These are phyloP conservation scores for Pestalotiopsis sp. DNA, from an alignment of 2,329 filamentous ascomycete genomes.

Conservation along the genomic window DNA sequence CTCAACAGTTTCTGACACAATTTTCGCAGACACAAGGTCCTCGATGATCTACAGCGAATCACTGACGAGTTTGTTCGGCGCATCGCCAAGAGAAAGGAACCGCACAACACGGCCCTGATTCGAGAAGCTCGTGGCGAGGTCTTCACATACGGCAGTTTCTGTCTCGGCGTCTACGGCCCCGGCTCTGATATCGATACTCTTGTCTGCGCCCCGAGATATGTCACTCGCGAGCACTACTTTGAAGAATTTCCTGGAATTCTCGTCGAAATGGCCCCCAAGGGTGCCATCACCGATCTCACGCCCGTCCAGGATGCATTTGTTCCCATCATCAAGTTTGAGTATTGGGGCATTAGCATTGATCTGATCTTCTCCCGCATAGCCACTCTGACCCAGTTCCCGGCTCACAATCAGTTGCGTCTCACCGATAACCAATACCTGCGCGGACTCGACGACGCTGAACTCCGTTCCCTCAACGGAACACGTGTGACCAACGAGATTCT, in stretches of 20 bases:
- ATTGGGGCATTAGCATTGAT: conserved; percentile 90
- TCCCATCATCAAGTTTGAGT: conserved; percentile 96
- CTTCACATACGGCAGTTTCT: conserved; percentile 95
- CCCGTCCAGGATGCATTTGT: conserved; percentile 90
- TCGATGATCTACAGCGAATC: conserved; percentile 76
- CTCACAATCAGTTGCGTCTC: conserved; percentile 69
- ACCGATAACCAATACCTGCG: conserved; percentile 84
- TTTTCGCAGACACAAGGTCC: conserved; percentile 64
- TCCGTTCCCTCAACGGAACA: conserved; percentile 90
- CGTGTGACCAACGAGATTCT: conserved; percentile 94
- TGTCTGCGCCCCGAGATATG: conserved; percentile 87
- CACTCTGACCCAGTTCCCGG: conserved; percentile 69
- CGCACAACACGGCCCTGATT: conserved; percentile 74
- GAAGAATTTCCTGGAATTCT: conserved; percentile 82
- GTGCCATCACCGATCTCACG: conserved; percentile 82
- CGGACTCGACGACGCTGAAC: conserved; percentile 82
- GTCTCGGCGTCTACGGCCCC: conserved; percentile 90
- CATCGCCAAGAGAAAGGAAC: conserved; percentile 74
- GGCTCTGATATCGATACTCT: conserved; percentile 98
- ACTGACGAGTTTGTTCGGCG: conserved; percentile 85
- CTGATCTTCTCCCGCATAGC: conserved; percentile 83
- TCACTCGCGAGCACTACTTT: conserved; percentile 91
- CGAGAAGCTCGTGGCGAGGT: conserved; percentile 89
- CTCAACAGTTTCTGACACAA: not conserved
- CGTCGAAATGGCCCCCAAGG: conserved; percentile 72